Evolutionary conservation across 2,329 filamentous ascomycete species (phyloP).

Genomic region (Polychaeton citri): DNA sequence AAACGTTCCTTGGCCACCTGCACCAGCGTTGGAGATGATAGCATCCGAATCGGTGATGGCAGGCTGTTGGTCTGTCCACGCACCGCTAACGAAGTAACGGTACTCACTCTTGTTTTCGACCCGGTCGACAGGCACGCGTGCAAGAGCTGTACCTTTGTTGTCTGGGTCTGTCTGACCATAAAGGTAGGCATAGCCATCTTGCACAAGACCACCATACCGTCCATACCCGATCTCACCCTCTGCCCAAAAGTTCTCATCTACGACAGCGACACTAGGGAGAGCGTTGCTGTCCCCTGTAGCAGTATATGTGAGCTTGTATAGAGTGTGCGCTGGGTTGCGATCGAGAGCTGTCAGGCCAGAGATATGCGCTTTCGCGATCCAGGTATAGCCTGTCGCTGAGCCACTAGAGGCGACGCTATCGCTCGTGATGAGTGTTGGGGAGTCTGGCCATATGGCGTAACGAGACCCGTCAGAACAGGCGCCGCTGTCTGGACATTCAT

Average conservation of each 20-base stretch:
- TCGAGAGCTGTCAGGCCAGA: slow-evolving; percentile 4
- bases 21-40: slow-evolving; percentile 14
- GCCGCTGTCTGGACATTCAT: not conserved
- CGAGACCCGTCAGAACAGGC: slow-evolving; percentile 5
- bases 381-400: slow-evolving; percentile 7
- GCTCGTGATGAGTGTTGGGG: not conserved
- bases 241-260: slow-evolving; percentile 7
- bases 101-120: slow-evolving; percentile 6
- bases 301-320: slow-evolving; percentile 6
- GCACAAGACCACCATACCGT: slow-evolving; percentile 4
- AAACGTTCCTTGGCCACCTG: slow-evolving; percentile 18
- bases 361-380: slow-evolving; percentile 8
- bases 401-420: slow-evolving; percentile 3
- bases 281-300: slow-evolving; percentile 5
- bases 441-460: slow-evolving; percentile 4
- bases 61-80: slow-evolving; percentile 9
- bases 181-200: slow-evolving; percentile 5
- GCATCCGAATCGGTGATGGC: slow-evolving; percentile 4
- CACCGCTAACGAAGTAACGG: slow-evolving; percentile 8
- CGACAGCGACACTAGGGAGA: too few species aligned
- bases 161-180: slow-evolving; percentile 5
- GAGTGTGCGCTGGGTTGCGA: slow-evolving; percentile 5
- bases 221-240: slow-evolving; percentile 6
- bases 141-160: slow-evolving; percentile 5
- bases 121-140: slow-evolving; percentile 4